Evolutionary conservation across 805 yeast species (phyloP), one percentile per base, ranked within the genome.

Genomic region (Wickerhamomyces tratensis): DNA sequence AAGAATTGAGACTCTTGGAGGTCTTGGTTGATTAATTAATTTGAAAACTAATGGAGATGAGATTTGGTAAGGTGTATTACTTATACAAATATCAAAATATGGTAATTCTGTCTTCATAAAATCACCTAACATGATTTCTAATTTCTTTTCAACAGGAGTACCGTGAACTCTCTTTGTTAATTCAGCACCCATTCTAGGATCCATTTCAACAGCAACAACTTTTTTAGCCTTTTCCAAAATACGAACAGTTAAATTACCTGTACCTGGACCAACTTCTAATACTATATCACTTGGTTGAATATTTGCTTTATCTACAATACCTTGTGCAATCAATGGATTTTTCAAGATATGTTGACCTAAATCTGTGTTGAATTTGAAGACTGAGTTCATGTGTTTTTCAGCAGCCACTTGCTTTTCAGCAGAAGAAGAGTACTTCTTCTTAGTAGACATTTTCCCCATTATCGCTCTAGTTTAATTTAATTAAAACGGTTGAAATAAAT

Each of bases 111-210:
- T 79, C 64, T 93, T 93, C 79, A 93, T 91, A 61, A 88, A 89
- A 65, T 93, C 98, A 15, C 98, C 98, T 49, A 93, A 71, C 56
- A 91, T 66, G 45, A 93, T 87, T 49, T 93, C 98, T 43, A 93
- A 70, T 60, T 88, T 89, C 65, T 86, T 87, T 61, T 88, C 93
- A 43, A 76, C 82, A 1, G 96, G 89, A n/a, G 94, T 91, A 11
- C 97, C 97, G 56, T 87, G 96, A 13, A 93, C 98, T 69, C 98
- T 82, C 62, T 93, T 93, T 10, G 97, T 87, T 54, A 93, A 71
- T 64, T 93, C 98, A 0, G 98, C 98, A 3, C 98, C 98, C 98
- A 93, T 93, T 67, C 97, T 73, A n/a, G 98, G 98, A 66, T 93
- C 98, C 87, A 89, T 89, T 67, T 93, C 98, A 42, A 86, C 93